Conservation (phyloP, 306 rosid species). For the Canavalia gladiata region DNA sequence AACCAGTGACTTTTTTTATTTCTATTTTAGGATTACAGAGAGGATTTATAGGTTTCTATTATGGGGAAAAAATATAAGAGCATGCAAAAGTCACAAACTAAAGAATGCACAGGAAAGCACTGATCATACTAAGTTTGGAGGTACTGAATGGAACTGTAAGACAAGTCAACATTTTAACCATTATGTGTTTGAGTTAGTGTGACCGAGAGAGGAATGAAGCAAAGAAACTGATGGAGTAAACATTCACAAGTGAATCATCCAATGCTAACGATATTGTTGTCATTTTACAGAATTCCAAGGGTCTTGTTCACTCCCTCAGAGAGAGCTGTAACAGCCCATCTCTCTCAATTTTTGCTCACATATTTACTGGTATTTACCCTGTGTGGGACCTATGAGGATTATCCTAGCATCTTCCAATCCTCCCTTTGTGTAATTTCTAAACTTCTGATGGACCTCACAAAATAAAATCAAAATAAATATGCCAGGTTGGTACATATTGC, state of each 20-base stretch:
- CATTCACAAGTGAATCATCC: not conserved
- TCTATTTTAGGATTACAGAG: too few species aligned
- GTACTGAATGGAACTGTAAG: not conserved
- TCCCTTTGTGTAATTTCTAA: not conserved
- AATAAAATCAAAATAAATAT: not conserved
- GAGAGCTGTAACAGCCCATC: too few species aligned
- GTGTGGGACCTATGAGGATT: not conserved
- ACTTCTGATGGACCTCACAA: not conserved
- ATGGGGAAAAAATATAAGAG: not conserved
- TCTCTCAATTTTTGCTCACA: too few species aligned
- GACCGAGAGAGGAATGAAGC: not conserved
- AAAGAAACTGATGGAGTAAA: not conserved
- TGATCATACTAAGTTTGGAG: not conserved
- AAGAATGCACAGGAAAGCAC: not conserved
- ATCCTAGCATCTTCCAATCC: not conserved
- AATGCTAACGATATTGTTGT: not conserved
- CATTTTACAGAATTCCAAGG: not conserved
- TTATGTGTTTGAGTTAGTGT: not conserved
- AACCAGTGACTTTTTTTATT: slow-evolving; percentile 33
- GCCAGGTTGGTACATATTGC: not conserved
- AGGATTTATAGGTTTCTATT: not conserved
- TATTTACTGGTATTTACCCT: not conserved
- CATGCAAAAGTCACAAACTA: not conserved
- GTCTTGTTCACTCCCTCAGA: not conserved
- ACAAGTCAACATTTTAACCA: not conserved